A percentile compares a stretch with the other conserved stretches of the same genome.
Conservation (phyloP, 352 stramenopile species). For the Phytophthora hybrid region DNA sequence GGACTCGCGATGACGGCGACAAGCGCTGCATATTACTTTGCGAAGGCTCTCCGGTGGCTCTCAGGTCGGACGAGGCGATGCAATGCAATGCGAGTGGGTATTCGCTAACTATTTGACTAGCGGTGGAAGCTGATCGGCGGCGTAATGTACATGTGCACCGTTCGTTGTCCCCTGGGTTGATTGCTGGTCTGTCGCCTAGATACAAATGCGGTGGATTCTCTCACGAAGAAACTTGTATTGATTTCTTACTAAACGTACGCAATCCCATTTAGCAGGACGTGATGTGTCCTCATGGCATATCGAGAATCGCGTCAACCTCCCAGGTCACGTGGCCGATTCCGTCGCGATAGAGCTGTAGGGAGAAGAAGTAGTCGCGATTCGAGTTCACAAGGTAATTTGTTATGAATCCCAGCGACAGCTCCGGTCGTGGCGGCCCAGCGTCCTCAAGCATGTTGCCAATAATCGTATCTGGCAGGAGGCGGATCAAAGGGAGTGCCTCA, state of each 20-base stretch:
- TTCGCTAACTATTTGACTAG: constrained; percentile 35
- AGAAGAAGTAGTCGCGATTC: constrained; percentile 41
- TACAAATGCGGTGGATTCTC: constrained; percentile 12
- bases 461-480: constrained; percentile 37
- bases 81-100: constrained; percentile 17
- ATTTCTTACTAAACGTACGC: constrained; percentile 10
- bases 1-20: constrained; percentile 28
- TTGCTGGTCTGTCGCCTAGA: constrained; percentile 15
- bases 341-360: constrained; percentile 41
- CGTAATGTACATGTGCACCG: constrained; percentile 46
- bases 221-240: constrained; percentile 14
- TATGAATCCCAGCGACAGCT: constrained; percentile 35
- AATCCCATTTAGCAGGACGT: constrained; percentile 1
- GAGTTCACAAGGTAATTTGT: constrained; percentile 28
- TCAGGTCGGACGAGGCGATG: not conserved
- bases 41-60: constrained; percentile 22
- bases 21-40: constrained; percentile 42
- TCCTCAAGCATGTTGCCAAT: constrained; percentile 31
- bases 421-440: not conserved
- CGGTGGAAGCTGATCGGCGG: constrained; percentile 29
- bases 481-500: constrained; percentile 38
- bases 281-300: constrained; percentile 8
- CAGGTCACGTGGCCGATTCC: constrained; percentile 32
- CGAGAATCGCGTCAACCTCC: constrained; percentile 47
- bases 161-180: constrained; percentile 30